Conservation (phyloP, 306 rosid genomes). For the Dalbergia cultrata region DNA sequence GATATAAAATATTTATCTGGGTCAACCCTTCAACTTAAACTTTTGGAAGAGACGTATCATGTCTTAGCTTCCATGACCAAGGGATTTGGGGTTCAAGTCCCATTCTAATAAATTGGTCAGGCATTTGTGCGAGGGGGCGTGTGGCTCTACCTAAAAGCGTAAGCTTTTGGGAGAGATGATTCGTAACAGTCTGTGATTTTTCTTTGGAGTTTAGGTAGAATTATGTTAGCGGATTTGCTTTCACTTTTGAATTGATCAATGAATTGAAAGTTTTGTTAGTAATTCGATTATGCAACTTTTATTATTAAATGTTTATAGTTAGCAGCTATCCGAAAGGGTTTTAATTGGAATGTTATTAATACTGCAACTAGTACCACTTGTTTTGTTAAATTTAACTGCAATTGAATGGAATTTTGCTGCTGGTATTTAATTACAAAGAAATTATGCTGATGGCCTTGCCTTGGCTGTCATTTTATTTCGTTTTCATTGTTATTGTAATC, state of each 20-base stretch:
- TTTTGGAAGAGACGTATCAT: no score
- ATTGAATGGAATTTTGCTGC: not conserved
- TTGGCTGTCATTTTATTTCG: conserved; percentile 1
- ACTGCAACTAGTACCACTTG: not conserved
- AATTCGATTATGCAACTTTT: not conserved
- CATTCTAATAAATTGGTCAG: no score
- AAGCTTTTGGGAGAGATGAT: not conserved
- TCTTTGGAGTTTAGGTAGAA: not conserved
- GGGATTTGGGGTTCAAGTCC: no score
- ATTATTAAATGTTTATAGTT: not conserved
- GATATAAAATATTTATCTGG: no score
- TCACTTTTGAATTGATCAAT: not conserved
- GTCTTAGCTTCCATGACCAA: no score
- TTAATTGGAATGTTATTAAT: not conserved
- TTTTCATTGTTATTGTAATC: not conserved
- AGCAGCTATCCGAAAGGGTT: not conserved
- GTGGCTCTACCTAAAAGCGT: no score
- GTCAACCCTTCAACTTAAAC: no score
- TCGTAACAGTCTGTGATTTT: no score
- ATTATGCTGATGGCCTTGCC: not conserved
- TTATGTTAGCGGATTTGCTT: not conserved
- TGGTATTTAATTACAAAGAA: conserved; percentile 13
- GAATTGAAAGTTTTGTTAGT: not conserved
- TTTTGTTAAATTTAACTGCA: not conserved
- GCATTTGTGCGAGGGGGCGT: no score